These are phyloP conservation scores for Trichocladium uniseriatum DNA, from an alignment of 495 filamentous ascomycete genomes.

Conservation along the genomic window DNA sequence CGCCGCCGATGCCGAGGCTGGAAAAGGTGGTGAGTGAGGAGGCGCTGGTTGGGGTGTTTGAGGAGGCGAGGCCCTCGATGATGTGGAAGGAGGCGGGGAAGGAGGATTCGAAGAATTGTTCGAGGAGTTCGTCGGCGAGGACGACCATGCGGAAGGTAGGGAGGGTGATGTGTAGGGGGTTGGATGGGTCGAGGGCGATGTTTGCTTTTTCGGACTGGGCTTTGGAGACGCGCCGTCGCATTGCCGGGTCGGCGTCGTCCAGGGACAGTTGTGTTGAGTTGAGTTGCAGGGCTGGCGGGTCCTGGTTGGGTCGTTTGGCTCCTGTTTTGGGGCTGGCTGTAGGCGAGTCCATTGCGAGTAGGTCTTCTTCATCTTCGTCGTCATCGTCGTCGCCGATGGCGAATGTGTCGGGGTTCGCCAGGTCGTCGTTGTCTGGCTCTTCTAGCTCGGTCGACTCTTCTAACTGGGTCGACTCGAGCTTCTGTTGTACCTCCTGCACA, in stretches of 20 bases:
- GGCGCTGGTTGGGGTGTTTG: conserved; percentile 24
- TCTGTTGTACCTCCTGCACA: conserved; percentile 3
- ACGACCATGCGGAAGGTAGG: conserved; percentile 99
- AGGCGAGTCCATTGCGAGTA: conserved; percentile 47
- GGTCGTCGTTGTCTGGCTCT: conserved; percentile 26
- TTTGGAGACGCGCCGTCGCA: conserved; percentile 39
- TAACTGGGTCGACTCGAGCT: conserved; percentile 10
- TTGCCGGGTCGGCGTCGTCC: conserved; percentile 4
- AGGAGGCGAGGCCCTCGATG: conserved; percentile 33
- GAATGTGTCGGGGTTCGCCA: conserved; percentile 49
- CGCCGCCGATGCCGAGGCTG: conserved; percentile 47
- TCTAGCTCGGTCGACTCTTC: conserved; percentile 2
- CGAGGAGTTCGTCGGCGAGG: conserved; percentile 87
- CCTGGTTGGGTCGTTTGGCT: conserved; percentile 18
- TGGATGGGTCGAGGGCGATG: conserved; percentile 79
- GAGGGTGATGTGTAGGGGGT: conserved; percentile 89
- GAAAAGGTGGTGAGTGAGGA: conserved; percentile 71
- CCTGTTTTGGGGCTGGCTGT: conserved; percentile 25
- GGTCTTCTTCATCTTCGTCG: conserved; percentile 60
- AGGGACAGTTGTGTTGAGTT: conserved; percentile 11
- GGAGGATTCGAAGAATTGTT: conserved; percentile 87
- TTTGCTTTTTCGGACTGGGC: conserved; percentile 62
- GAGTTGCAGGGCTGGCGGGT: conserved; percentile 13
- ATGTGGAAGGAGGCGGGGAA: conserved; percentile 58
- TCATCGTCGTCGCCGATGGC: conserved; percentile 74